Base-by-base conservation (phyloP, 2,329 filamentous ascomycete species). In the Penicillium sp. region DNA sequence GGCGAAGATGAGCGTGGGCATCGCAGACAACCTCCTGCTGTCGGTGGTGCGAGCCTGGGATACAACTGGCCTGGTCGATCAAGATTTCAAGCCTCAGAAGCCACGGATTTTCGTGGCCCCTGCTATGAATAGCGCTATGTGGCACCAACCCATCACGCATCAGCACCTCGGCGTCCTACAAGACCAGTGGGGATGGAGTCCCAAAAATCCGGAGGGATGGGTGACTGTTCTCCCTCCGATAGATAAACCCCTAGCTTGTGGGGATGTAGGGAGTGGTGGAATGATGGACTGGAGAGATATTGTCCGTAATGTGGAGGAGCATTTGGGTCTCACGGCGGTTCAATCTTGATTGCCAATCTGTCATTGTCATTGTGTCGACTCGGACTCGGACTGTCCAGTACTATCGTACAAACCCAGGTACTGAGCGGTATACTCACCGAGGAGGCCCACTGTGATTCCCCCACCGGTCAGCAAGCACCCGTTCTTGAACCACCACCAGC, bases 51-150 rank as follows among this genome's bases (percentile, higher is more conserved):
- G 93, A 21, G 93, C 93, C 0, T 99, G 93, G 95, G 93, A 98
- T 74, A 88, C 87, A 0, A 81, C 81, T n/a, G 85, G 86, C 0
- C 70, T 80, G 16, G 77, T 88, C 7, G 86, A 89, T 47, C 70
- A 63, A 42, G 54, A 47, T 16, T 61, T 66, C 31, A 69, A 67
- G 37, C 35, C 50, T 13, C 61, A 54, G 26, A 85, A 81, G 72
- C 88, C 88, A 73, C 84, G 81, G 62, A 91, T 96, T 35, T 68
- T 95, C 1, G 89, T 93, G 0, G 90, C 90, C 2, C 88, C 88
- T 1, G 87, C 89, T 29, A 96, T 96, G 91, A 96, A 97, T 72
- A 92, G 86, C 25, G 87, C 88, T 4, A 96, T 96, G 93, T 96
- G 90, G 89, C 80, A 82, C 54, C 92, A 97, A 71, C 93, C 92